phyloP scores from a whole-genome alignment of 208 protist species.

The Leishmania gerbilli region DNA sequence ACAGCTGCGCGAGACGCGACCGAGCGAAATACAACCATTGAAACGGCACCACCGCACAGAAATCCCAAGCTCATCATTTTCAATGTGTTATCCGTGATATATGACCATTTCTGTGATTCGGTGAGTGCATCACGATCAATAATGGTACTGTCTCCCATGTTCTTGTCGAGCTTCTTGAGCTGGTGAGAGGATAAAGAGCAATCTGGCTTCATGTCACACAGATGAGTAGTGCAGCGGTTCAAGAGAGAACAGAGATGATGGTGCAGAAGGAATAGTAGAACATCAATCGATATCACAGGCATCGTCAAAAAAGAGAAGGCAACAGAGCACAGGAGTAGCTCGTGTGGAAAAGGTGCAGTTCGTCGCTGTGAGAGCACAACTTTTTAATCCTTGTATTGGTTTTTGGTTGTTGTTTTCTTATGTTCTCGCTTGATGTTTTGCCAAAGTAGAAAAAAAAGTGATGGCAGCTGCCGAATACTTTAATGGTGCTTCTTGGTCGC shows the following conservation, averaged over 20 bases:
- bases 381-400: background rate
- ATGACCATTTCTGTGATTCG: conserved; percentile 81
- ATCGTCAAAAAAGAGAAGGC: background rate
- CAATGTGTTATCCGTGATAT: conserved; percentile 77
- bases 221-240: background rate
- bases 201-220: background rate
- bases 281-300: background rate
- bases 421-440: conserved; percentile 2
- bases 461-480: conserved; percentile 9
- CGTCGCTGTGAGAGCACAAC: background rate
- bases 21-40: conserved; percentile 72
- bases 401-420: conserved; percentile 13
- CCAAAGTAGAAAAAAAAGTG: conserved; percentile 25
- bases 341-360: background rate
- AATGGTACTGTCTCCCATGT: conserved; percentile 29
- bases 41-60: conserved; percentile 60
- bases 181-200: conserved; percentile 13
- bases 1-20: conserved; percentile 49
- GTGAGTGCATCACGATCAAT: conserved; percentile 68
- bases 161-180: conserved; percentile 11
- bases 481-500: conserved; percentile 70
- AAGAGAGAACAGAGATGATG: background rate
- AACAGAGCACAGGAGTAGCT: background rate
- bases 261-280: background rate
- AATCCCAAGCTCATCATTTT: conserved; percentile 79